A percentile compares a stretch with the other conserved stretches of the same genome.
Evolutionary conservation across 2,329 filamentous ascomycete genomes (phyloP).

Genomic region (Hymenoscyphus linearis): DNA sequence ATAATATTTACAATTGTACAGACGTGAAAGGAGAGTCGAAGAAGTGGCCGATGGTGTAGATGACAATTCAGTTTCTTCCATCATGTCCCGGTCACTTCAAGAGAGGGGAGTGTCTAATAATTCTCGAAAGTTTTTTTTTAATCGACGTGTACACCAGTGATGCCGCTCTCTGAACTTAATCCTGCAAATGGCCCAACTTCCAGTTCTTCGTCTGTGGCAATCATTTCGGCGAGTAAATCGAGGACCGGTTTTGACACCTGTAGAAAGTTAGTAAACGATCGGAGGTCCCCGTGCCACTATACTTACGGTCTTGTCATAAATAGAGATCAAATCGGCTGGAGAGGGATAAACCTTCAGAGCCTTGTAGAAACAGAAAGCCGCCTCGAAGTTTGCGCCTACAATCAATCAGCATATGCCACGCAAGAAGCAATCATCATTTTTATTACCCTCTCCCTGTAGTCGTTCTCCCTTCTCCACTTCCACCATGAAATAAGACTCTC

Average conservation of each 20-base stretch:
- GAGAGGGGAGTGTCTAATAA: conserved; percentile 12
- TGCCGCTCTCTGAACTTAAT: conserved; percentile 29
- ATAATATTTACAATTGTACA: conserved; percentile 30
- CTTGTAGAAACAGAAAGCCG: conserved; percentile 95
- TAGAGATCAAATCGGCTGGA: conserved; percentile 84
- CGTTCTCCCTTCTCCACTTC: conserved; percentile 86
- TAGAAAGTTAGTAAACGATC: conserved; percentile 14
- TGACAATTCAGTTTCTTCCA: conserved; percentile 17
- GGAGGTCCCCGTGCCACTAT: neutral
- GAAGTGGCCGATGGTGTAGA: conserved; percentile 20
- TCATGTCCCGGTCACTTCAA: neutral
- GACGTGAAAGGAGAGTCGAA: conserved; percentile 21
- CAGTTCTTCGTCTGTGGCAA: conserved; percentile 77
- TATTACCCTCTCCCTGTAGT: conserved; percentile 72
- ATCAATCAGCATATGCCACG: neutral
- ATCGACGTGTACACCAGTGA: conserved; percentile 28
- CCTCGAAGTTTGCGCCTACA: conserved; percentile 55
- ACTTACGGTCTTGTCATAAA: conserved; percentile 83
- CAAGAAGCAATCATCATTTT: conserved; percentile 22
- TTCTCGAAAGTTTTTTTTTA: conserved; percentile 14
- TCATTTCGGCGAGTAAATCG: conserved; percentile 96
- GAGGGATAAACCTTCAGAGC: conserved; percentile 97
- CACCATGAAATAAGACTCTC: conserved; percentile 94
- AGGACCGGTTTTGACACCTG: conserved; percentile 64
- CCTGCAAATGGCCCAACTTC: conserved; percentile 45